Percentiles rank a stretch among this genome's conserved stretches.
phyloP scores from a whole-genome alignment of 495 filamentous ascomycete genomes.

The Xanthoparmelia taractica region DNA sequence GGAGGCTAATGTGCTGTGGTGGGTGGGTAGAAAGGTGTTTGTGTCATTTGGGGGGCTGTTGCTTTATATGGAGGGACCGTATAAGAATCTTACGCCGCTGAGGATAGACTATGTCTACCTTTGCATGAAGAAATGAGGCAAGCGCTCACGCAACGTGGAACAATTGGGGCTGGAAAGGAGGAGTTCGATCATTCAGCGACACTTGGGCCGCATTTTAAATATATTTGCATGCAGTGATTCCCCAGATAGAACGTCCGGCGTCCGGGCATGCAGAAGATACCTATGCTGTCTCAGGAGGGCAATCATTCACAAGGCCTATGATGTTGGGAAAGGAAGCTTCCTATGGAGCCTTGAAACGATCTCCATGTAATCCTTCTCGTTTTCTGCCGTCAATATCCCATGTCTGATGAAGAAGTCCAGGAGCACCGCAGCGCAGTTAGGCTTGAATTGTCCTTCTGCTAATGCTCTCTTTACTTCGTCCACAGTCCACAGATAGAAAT shows the following conservation, averaged over 20 bases:
- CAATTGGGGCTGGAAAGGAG: background rate
- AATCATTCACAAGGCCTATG: constrained; percentile 25
- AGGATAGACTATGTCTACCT: constrained; percentile 91
- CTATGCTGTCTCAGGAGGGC: constrained; percentile 4
- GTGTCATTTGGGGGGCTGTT: constrained; percentile 87
- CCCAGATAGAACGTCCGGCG: constrained; percentile 30
- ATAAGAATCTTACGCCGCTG: constrained; percentile 87
- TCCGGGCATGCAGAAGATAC: constrained; percentile 29
- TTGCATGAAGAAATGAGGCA: constrained; percentile 75
- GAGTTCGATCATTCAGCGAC: background rate
- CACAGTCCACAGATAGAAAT: constrained; percentile 69
- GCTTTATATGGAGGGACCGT: constrained; percentile 84
- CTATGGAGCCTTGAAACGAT: constrained; percentile 72
- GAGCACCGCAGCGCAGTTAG: constrained; percentile 79
- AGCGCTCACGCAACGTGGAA: no score
- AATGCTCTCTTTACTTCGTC: constrained; percentile 66
- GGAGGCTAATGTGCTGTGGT: constrained; percentile 8
- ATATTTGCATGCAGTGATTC: background rate
- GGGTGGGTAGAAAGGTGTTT: constrained; percentile 66
- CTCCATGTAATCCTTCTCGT: constrained; percentile 74
- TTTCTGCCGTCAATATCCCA: constrained; percentile 70
- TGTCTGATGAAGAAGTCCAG: constrained; percentile 88
- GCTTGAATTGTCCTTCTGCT: constrained; percentile 73
- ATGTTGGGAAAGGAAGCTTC: constrained; percentile 70
- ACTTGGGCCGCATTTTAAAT: constrained; percentile 2